Base-by-base conservation (phyloP, 1,139 yeast species). In the Meyerozyma sp. region DNA sequence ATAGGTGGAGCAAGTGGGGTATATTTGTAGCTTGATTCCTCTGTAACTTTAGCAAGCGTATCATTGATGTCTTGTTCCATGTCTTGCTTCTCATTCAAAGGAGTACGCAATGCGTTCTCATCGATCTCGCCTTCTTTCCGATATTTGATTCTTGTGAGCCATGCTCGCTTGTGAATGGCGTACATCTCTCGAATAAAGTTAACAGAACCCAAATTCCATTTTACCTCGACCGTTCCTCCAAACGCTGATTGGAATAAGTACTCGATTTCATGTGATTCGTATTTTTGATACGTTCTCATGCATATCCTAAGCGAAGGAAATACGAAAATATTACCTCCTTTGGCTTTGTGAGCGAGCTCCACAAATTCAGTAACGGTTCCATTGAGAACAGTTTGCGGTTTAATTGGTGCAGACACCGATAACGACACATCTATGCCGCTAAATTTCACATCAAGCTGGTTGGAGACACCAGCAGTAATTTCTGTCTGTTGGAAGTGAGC, bases 171-270 rank as follows among this genome's bases (percentile, higher is more conserved):
- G 64, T 91, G 96, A 3, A 90, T 79, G 10, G 62, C 55, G 46
- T 62, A 87, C 96, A 93, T 89, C 53, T 89, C 96, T 38, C 95
- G 74, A 32, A 93, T 88, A 52, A 89, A 89, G 54, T 86, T 87
- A n/a, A 91, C 83, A 0, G 95, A 84, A 0, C 98, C 97, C 40
- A 93, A 67, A 58, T 93, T 93, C 98, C 98, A 93, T 38, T 90
- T 78, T 3, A 93, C 82, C 49, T 89, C 95, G 38, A 93, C 95
- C 9, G 89, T 80, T 27, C 96, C 96, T 9, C 90, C 95, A 66
- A 93, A 89, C 2, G 82, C 71, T 32, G 93, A 82, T 41, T 73
- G 75, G 58, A 77, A 91, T 4, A 75, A 65, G 55, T 82, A 88
- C 52, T 85, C 85, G 42, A 90, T 75, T 4, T 73, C 53, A 40